phyloP scores from a whole-genome alignment of 306 rosid genomes.

The Trifolium repens region DNA sequence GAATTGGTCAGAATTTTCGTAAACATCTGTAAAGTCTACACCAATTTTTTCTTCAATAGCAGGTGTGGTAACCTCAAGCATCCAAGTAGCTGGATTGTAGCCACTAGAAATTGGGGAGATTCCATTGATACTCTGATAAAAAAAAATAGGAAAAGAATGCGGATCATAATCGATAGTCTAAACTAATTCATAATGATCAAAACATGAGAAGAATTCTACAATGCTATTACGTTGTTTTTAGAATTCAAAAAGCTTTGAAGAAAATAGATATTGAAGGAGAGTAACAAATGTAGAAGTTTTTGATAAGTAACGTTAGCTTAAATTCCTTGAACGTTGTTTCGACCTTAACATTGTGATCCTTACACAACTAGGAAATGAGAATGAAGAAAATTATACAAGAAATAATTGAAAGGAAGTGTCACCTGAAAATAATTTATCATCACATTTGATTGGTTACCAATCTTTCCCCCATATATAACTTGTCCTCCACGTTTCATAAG shows the following conservation, averaged over 20 bases:
- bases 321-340: neutral
- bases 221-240: too few relatives aligned
- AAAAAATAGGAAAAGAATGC: conserved; percentile 26
- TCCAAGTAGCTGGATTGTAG: conserved; percentile 96
- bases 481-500: conserved; percentile 26
- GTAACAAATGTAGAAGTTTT: neutral
- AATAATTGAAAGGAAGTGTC: conserved; percentile 23
- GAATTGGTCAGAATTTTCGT: conserved; percentile 63
- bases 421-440: conserved; percentile 88
- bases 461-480: conserved; percentile 12
- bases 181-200: too few relatives aligned
- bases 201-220: too few relatives aligned
- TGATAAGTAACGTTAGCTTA: neutral
- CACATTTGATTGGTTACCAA: conserved; percentile 68
- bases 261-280: too few relatives aligned
- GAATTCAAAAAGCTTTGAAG: too few relatives aligned
- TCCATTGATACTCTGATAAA: conserved; percentile 57
- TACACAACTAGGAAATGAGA: conserved; percentile 12
- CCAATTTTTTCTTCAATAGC: conserved; percentile 67
- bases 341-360: neutral
- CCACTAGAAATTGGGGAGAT: conserved; percentile 56
- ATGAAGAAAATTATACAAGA: conserved; percentile 7
- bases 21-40: conserved; percentile 58
- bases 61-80: conserved; percentile 82
- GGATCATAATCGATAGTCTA: too few relatives aligned